Evolutionary conservation across 805 yeast species (phyloP).

Genomic region (Saccharomycopsis amapae): DNA sequence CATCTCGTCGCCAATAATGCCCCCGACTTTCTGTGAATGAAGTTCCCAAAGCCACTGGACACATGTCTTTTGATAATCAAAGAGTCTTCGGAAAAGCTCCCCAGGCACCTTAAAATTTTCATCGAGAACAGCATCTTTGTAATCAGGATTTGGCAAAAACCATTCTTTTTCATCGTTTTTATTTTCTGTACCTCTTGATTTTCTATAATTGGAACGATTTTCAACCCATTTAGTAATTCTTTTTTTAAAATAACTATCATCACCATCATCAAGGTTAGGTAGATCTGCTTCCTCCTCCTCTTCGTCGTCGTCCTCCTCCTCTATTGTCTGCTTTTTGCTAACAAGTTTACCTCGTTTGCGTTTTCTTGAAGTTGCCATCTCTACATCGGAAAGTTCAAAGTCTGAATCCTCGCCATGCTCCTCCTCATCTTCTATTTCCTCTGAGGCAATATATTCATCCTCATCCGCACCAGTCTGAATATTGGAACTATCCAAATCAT

Average conservation of each 20-base stretch:
- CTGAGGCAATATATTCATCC: conserved; percentile 25
- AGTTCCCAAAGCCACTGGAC: conserved; percentile 97
- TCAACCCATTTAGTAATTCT: conserved; percentile 56
- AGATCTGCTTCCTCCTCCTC: conserved; percentile 25
- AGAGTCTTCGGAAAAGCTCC: conserved; percentile 76
- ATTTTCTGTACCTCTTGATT: not conserved
- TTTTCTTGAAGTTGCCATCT: conserved; percentile 6
- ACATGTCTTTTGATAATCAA: conserved; percentile 92
- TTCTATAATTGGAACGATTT: conserved; percentile 21
- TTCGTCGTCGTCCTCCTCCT: conserved; percentile 17
- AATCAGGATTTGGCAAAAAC: conserved; percentile 67
- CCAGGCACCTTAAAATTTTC: conserved; percentile 76
- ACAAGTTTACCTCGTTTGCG: not conserved
- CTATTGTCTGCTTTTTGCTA: conserved; percentile 11
- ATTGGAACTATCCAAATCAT: not conserved
- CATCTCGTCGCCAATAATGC: conserved; percentile 97
- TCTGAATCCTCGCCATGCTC: conserved; percentile 24
- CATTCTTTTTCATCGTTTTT: conserved; percentile 45
- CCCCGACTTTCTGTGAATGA: conserved; percentile 85
- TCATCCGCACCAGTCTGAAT: conserved; percentile 3
- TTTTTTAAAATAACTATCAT: conserved; percentile 53
- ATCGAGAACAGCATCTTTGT: conserved; percentile 68
- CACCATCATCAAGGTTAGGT: conserved; percentile 55
- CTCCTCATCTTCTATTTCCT: conserved; percentile 25
- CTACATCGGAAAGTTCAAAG: conserved; percentile 15